Evolutionary conservation across 768 basidiomycete genomes (phyloP).

Genomic region (Suillus alpinus): DNA sequence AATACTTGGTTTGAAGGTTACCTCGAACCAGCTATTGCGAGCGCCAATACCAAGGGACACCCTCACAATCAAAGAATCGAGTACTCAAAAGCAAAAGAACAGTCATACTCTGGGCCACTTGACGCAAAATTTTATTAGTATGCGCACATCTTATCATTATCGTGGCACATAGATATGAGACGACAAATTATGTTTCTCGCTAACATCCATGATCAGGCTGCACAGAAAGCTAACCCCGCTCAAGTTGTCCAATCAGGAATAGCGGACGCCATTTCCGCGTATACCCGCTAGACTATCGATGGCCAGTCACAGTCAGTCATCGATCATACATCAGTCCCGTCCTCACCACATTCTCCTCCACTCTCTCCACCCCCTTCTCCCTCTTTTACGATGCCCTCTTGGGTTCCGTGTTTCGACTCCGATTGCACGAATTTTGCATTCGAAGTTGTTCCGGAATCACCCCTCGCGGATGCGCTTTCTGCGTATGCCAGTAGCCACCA

Average conservation of each 20-base stretch:
- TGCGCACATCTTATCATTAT: too few relatives aligned
- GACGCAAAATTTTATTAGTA: too few relatives aligned
- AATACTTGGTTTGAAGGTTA: conserved; percentile 98
- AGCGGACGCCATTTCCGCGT: too few relatives aligned
- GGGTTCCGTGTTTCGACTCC: not conserved
- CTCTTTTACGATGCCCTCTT: not conserved
- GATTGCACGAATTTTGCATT: not conserved
- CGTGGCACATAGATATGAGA: too few relatives aligned
- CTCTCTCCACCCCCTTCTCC: not conserved
- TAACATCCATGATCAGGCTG: too few relatives aligned
- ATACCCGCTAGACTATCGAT: too few relatives aligned
- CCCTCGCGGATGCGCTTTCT: not conserved
- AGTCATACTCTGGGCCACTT: too few relatives aligned
- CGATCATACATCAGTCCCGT: not conserved
- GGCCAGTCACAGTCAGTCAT: too few relatives aligned
- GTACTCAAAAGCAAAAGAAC: too few relatives aligned
- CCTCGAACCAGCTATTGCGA: conserved; percentile 72
- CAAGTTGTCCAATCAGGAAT: too few relatives aligned
- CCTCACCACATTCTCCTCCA: not conserved
- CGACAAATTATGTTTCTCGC: too few relatives aligned
- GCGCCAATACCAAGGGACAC: conserved; percentile 15
- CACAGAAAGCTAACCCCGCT: too few relatives aligned
- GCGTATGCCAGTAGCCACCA: not conserved
- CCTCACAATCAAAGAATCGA: conserved; percentile 46
- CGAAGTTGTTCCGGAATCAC: not conserved